These are phyloP conservation scores for Thecaphora thlaspeos DNA, from an alignment of 1,284 basidiomycete genomes.

Conservation along the genomic window DNA sequence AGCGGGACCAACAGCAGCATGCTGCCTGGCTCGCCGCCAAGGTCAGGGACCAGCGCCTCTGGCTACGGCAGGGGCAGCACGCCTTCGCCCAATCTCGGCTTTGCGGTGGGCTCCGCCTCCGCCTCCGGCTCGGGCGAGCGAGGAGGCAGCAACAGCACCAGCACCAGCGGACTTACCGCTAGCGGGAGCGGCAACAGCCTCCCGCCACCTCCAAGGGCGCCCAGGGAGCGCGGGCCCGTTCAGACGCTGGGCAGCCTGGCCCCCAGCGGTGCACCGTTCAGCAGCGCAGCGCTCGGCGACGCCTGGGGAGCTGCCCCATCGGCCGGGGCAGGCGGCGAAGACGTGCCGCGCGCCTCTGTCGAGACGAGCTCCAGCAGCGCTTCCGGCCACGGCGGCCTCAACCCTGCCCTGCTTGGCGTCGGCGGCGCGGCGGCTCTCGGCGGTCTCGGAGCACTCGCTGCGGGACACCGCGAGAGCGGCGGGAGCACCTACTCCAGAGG, in stretches of 20 bases:
- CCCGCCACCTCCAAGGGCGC: slow-evolving; percentile 27
- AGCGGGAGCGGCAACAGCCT: slow-evolving; percentile 22
- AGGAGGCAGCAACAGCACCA: slow-evolving; percentile 30
- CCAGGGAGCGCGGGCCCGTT: slow-evolving; percentile 3
- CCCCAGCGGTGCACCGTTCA: slow-evolving; percentile 2
- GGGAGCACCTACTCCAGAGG: slow-evolving; percentile 23
- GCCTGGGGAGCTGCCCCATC: slow-evolving; percentile 5
- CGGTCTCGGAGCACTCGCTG: slow-evolving; percentile 35
- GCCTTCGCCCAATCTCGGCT: not conserved
- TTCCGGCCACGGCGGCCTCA: slow-evolving; percentile 7
- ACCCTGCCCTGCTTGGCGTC: slow-evolving; percentile 23
- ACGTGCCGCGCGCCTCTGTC: slow-evolving; percentile 8
- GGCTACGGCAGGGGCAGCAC: not conserved
- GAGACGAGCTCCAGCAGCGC: slow-evolving; percentile 10
- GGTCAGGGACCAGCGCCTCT: slow-evolving; percentile 3
- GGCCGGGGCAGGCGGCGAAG: not conserved
- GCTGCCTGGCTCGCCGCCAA: not conserved
- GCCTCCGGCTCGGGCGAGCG: slow-evolving; percentile 1
- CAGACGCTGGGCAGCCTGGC: slow-evolving; percentile 5
- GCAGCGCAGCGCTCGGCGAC: slow-evolving; percentile 5
- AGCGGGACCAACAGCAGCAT: not conserved
- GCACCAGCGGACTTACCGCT: slow-evolving; percentile 23
- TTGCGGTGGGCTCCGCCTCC: not conserved
- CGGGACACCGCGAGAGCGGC: slow-evolving; percentile 37
- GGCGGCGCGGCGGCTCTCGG: slow-evolving; percentile 16